Evolutionary conservation across 441 rosid species (phyloP), one percentile per base, ranked within the genome.

Genomic region (Erysimum cheiri): DNA sequence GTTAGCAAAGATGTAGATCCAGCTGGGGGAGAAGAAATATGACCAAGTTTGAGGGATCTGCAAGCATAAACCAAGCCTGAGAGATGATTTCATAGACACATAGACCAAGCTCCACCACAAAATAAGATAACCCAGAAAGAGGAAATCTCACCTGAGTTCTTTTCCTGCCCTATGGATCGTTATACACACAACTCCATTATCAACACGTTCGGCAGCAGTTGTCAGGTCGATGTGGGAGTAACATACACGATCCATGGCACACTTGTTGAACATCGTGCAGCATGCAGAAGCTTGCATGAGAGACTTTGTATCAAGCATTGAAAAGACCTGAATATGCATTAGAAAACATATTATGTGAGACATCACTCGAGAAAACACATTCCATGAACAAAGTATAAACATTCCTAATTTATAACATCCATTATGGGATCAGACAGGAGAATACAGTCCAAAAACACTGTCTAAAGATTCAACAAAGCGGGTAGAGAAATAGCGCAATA

Each of bases 151-250:
- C 97, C 70, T 83, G 35, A 92, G 86, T 58, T 87, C 75, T 68
- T 84, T 89, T 67, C 96, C 98, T 56, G 96, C 92, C 55, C 96
- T 85, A 33, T 88, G 94, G 76, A 89, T 85, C 96, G 87, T 83
- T 1, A 88, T 83, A 65, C 85, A 84, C 41, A 92, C 92, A 69
- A 85, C 90, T 4, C 86, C 88, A 74, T 83, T 82, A 72, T 89
- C 88, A 47, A 83, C 87, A 70, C 77, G 81, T 0, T 88, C 89
- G 11, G 85, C 84, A 75, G 85, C 76, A 0, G 88, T 85, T 15
- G 90, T 85, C 80, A 92, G 77, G 82, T 90, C 92, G 76, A 90
- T 80, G 81, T 86, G 68, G 40, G 88, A 48, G 75, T 92, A 88
- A 80, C 90, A 88, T 48, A 72, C 70, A 65, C 86, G 93, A 80